Base-by-base conservation (phyloP, 2,329 filamentous ascomycete species). In the Trichophyton mentagrophytes region DNA sequence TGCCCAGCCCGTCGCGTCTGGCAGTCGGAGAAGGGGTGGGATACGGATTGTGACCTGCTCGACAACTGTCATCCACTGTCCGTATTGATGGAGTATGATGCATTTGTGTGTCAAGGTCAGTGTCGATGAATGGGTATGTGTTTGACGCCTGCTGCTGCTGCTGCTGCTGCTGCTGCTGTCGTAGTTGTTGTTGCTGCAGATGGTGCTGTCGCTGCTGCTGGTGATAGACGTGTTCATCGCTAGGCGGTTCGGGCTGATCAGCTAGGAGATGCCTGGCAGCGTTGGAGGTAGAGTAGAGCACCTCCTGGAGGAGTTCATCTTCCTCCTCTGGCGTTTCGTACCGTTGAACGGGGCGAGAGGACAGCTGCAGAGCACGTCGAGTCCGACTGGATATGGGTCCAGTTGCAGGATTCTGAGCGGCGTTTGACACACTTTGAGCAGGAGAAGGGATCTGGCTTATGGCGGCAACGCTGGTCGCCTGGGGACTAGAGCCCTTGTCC, bases 241-340 rank as follows among this genome's bases (percentile, higher is more conserved):
- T 55, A 36, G 51, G 25, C 27, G 51, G 51, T 8, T 55, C 22
- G 2, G 51, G 51, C n/a, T 55, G 51, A 20, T 55, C 51, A 46
- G 60, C 38, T 15, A 56, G 20, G 63, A 95, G 78, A 8, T 84
- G 85, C 70, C 84, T 86, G 69, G 88, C 87, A 6, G 85, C 89
- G 63, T 83, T 84, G 67, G 86, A 86, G 0, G 90, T 88, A 4
- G 88, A 89, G 57, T 85, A 82, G 47, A 96, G 79, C 20, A 85
- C 90, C 74, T 99, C 93, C 66, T 96, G 91, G 8, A 97, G 80
- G 8, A 99, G 81, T 74, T 99, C 93, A 62, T 99, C 93, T 70
- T 97, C 92, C 73, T 99, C 93, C 68, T 95, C 91, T 0, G 93
- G 90, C 0, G 91, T 91, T 70, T 99, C 93, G 70, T 97, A 96